Base-by-base conservation (phyloP, 192 early-diverging fungal species). In the Entophlyctis helioformis region DNA sequence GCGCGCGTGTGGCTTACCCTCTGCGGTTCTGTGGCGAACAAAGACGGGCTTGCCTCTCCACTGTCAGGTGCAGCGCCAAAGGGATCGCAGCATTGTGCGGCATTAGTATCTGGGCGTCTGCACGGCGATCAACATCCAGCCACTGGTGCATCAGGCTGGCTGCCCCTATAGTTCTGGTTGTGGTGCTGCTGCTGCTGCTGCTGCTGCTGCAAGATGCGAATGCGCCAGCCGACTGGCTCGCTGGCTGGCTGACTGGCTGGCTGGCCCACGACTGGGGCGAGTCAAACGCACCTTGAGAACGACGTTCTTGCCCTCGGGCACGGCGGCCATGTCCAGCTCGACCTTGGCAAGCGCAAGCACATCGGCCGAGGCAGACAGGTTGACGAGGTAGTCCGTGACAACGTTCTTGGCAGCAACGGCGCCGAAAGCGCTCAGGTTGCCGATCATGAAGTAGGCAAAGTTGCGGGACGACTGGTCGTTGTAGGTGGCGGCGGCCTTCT, bases 41-140 rank as follows among this genome's bases (percentile, higher is more conserved):
- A 96, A 92, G 42, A 98, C 81, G 27, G 94, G 94, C 81, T 98
- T 98, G 67, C 94, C 94, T 56, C 91, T 83, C 94, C 94, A 98
- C 82, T 70, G 38, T 21, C 39, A 42, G 19, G 35, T 0, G 1
- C 16, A n/a, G n/a, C n/a, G n/a, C n/a, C n/a, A n/a, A n/a, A n/a
- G n/a, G n/a, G n/a, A n/a, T n/a, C n/a, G n/a, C n/a, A n/a, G n/a
- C n/a, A n/a, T n/a, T n/a, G n/a, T n/a, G n/a, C n/a, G n/a, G n/a
- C n/a, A n/a, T n/a, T n/a, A n/a, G n/a, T n/a, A n/a, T n/a, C n/a
- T n/a, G n/a, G n/a, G n/a, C n/a, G n/a, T n/a, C n/a, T n/a, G n/a
- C n/a, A n/a, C n/a, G n/a, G n/a, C n/a, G n/a, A n/a, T n/a, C n/a
- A n/a, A n/a, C n/a, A n/a, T n/a, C n/a, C n/a, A n/a, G n/a, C n/a